phyloP scores from a whole-genome alignment of 2,329 filamentous ascomycete species.

The Beauveria scarabaeidicola region DNA sequence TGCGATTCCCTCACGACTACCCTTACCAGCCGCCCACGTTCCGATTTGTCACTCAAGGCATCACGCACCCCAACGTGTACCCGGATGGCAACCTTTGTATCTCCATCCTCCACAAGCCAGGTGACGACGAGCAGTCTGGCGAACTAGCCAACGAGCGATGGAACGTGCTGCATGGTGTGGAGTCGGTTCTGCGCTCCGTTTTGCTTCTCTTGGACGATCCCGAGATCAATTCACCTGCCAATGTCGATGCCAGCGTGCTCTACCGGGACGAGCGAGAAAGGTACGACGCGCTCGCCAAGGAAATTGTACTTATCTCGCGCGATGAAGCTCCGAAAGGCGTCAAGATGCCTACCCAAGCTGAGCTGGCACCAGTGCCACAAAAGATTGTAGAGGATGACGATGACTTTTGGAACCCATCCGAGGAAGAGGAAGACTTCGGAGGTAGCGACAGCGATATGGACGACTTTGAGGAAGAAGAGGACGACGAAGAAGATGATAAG shows the following conservation, averaged over 20 bases:
- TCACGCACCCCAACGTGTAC: conserved; percentile 94
- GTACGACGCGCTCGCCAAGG: conserved; percentile 63
- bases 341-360: conserved; percentile 68
- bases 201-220: conserved; percentile 88
- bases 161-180: conserved; percentile 88
- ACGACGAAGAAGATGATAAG: conserved; percentile 47
- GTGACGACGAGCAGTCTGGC: conserved; percentile 87
- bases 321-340: conserved; percentile 72
- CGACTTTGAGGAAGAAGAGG: conserved; percentile 51
- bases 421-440: conserved; percentile 69
- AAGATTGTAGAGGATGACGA: conserved; percentile 58
- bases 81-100: conserved; percentile 86
- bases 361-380: conserved; percentile 53
- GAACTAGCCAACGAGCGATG: conserved; percentile 86
- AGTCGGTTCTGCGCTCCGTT: conserved; percentile 89
- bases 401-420: conserved; percentile 74
- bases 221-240: conserved; percentile 87
- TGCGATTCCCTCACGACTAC: conserved; percentile 83
- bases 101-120: conserved; percentile 87
- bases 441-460: conserved; percentile 61
- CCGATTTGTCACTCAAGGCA: conserved; percentile 63
- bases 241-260: conserved; percentile 85
- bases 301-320: conserved; percentile 65
- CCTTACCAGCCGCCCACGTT: conserved; percentile 85
- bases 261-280: conserved; percentile 62